Percentiles rank a stretch among this genome's conserved stretches.
Conservation (phyloP, 352 stramenopile species). For the Phytophthora megakarya region DNA sequence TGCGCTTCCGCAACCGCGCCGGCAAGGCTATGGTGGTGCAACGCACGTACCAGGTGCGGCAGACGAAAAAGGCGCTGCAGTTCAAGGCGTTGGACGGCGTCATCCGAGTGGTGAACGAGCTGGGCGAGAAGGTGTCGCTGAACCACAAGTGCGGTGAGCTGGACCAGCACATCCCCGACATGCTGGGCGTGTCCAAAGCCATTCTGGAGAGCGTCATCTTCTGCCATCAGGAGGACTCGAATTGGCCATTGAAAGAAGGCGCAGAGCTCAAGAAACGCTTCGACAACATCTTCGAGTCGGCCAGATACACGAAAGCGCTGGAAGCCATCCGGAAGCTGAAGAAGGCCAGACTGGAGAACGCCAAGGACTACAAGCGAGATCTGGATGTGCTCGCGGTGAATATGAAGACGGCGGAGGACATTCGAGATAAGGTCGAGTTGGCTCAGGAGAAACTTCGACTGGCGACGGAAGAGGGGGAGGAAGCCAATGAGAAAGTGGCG, state of each 20-base stretch:
- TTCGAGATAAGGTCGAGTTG: constrained; percentile 58
- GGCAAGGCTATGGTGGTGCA: constrained; percentile 92
- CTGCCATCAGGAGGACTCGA: constrained; percentile 98
- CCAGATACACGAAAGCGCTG: constrained; percentile 97
- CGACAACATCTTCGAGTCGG: constrained; percentile 99
- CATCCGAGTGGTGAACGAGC: constrained; percentile 89
- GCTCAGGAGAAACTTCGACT: constrained; percentile 51
- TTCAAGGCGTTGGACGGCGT: constrained; percentile 98
- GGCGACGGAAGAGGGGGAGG: constrained; percentile 40
- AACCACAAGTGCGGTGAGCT: constrained; percentile 96
- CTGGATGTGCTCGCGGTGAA: constrained; percentile 92
- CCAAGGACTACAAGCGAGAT: constrained; percentile 95
- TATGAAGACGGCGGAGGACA: constrained; percentile 59
- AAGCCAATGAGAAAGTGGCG: constrained; percentile 44
- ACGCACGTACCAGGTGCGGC: constrained; percentile 94
- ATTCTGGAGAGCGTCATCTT: constrained; percentile 99
- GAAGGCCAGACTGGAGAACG: constrained; percentile 75
- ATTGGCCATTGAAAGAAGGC: constrained; percentile 97
- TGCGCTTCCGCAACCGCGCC: constrained; percentile 94
- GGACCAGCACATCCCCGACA: constrained; percentile 92
- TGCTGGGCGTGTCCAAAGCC: constrained; percentile 96
- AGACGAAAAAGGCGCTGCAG: constrained; percentile 89
- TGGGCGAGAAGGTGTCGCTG: constrained; percentile 91
- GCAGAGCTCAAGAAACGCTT: constrained; percentile 99
- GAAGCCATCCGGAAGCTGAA: constrained; percentile 96